Base-by-base conservation (phyloP, 1,139 yeast species). In the Kodamaea sp. region DNA sequence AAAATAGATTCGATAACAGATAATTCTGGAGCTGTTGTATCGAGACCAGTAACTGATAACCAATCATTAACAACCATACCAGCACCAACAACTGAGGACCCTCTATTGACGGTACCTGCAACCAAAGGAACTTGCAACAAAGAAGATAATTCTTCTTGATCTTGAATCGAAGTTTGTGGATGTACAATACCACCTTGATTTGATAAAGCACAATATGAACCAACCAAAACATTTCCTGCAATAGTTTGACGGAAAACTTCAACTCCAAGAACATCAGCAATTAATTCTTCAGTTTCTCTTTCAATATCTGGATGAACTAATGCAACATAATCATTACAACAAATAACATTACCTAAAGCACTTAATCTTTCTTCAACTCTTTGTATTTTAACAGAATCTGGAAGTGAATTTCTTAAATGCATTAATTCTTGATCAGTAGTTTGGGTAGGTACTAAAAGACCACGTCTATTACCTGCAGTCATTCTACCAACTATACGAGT, bases 211-310 rank as follows among this genome's bases (percentile, higher is more conserved):
- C 97, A 92, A 68, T 92, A 94, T 10, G 96, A 85, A 41, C 99
- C 99, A 42, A 94, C 98, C 47, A 94, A 76, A 38, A 94, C 97
- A 63, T 94, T 92, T 49, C 97, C 97, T 12, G 98, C 97, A 53
- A 94, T 90, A 38, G 98, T 94, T 69, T 92, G 98, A 70, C 98
- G 84, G 78, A 94, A 94, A 32, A 94, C 99, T 67, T 94, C 99
- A 38, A 94, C 99, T 44, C 98, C 98, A 47, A 94, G 75, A n/a
- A 90, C 96, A 66, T 94, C 99, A 35, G 98, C 96, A 60, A 94
- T 94, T 55, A 94, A 74, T 69, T 94, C 99, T 70, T 94, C 99
- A 38, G 98, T 94, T 67, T 94, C 99, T 62, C 98, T 83, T 73
- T 94, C 98, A 50, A 94, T 88, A 70, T 94, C 99, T 38, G 99